phyloP scores from a whole-genome alignment of 305 asterid genomes.

The Solanum hybrid region DNA sequence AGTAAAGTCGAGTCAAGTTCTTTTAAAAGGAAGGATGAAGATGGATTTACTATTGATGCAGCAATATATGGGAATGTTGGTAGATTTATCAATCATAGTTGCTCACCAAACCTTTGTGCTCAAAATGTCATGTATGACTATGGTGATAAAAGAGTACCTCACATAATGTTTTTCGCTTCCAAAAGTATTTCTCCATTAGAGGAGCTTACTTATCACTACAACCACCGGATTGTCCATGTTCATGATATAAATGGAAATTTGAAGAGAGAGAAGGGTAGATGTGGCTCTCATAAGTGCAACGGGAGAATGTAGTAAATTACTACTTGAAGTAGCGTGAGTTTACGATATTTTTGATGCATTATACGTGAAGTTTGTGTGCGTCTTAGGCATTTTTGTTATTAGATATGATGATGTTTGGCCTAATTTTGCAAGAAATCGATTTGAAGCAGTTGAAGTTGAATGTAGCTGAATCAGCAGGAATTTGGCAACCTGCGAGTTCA shows the following conservation, averaged over 20 bases:
- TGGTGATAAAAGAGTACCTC: slow-evolving; percentile 18
- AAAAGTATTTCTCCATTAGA: slow-evolving; percentile 15
- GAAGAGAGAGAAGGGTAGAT: slow-evolving; percentile 18
- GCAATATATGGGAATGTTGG: slow-evolving; percentile 18
- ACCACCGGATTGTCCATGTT: slow-evolving; percentile 13
- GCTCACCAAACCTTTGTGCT: slow-evolving; percentile 28
- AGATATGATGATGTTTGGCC: too few species aligned
- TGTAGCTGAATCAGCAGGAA: too few species aligned
- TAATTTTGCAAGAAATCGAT: too few species aligned
- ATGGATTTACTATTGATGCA: slow-evolving; percentile 23
- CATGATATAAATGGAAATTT: slow-evolving; percentile 20
- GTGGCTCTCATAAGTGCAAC: slow-evolving; percentile 15
- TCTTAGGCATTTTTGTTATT: too few species aligned
- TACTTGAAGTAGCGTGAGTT: too few species aligned
- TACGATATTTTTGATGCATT: too few species aligned
- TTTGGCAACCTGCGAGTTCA: too few species aligned
- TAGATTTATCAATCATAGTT: slow-evolving; percentile 28
- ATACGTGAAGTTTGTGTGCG: too few species aligned
- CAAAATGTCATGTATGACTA: slow-evolving; percentile 20
- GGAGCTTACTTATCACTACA: slow-evolving; percentile 22
- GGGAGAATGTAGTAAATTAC: slow-evolving; percentile 17
- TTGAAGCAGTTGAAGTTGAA: too few species aligned
- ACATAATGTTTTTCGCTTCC: slow-evolving; percentile 20
- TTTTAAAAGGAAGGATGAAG: not conserved
- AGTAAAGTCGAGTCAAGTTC: not conserved